Evolutionary conservation across 495 filamentous ascomycete genomes (phyloP), one percentile per base, ranked within the genome.

Genomic region (Aspergillus diversus): DNA sequence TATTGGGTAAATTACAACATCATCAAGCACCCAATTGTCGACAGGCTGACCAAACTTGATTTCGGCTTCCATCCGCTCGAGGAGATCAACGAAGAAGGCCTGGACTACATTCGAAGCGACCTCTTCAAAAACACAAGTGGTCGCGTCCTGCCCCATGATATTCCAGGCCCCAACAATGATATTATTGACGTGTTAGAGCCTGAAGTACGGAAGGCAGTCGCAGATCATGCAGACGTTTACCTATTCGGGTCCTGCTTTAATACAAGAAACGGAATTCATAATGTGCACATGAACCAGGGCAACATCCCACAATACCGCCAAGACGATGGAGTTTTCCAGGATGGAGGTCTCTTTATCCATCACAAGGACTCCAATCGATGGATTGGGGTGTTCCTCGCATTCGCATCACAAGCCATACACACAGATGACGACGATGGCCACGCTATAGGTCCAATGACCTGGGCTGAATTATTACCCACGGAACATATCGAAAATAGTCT

Each of bases 221-320:
- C 61, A 5, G 8, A 64, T 5, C 57, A 73, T 4, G 73, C 74
- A 16, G 59, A 66, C 1, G 59, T 73, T 6, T 78, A 74, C 57
- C 31, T 78, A 9, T 72, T 68, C 33, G 74, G 74, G 7, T 61
- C 64, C 37, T 47, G 53, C 15, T 73, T 64, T 49, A 51, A 55
- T 35, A 54, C 59, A 8, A 53, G 37, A 42, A 57, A 65, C 8
- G 72, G 64, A 0, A 75, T 79, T 33, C 76, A 77, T 63, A 66
- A 79, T 59, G 54, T 77, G 11, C 76, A 79, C 63, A 75, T 77
- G 76, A 77, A 79, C 56, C 76, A 79, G 55, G 76, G 76, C 59
- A 77, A 70, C 50, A 42, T 63, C 47, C 31, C 47, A 12, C 43
- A 55, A 27, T 77, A 59, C 33, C n/a, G 39, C 1, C 6, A 32